Percentiles rank a stretch among this genome's conserved stretches.
Conservation (phyloP, 2,329 filamentous ascomycete genomes). For the Metarhizium anisopliae region DNA sequence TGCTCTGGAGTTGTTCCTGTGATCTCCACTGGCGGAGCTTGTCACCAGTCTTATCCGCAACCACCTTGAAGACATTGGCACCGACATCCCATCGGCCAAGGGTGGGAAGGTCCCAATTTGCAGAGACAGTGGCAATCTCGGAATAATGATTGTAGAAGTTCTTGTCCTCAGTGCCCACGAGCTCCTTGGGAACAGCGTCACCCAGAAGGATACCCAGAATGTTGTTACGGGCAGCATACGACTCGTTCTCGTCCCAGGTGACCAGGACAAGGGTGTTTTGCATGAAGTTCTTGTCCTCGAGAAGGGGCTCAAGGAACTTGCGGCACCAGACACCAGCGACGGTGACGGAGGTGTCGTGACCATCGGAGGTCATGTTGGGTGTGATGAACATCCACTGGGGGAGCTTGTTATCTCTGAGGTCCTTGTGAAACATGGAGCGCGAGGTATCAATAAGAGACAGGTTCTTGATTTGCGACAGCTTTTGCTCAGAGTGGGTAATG, state of each 20-base stretch:
- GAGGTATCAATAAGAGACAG: constrained; percentile 37
- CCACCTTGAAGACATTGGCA: constrained; percentile 57
- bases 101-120: constrained; percentile 62
- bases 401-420: constrained; percentile 52
- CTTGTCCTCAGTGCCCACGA: constrained; percentile 58
- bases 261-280: constrained; percentile 66
- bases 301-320: constrained; percentile 59
- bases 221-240: constrained; percentile 57
- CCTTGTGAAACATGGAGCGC: constrained; percentile 50
- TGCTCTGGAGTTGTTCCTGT: constrained; percentile 24
- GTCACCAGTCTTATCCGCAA: constrained; percentile 54
- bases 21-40: constrained; percentile 28
- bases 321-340: constrained; percentile 60
- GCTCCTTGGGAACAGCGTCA: constrained; percentile 57
- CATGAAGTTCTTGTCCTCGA: constrained; percentile 63
- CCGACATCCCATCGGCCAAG: constrained; percentile 65
- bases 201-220: constrained; percentile 66
- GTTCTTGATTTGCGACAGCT: constrained; percentile 66
- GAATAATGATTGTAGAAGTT: constrained; percentile 69
- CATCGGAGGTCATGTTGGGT: constrained; percentile 68
- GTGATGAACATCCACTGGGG: constrained; percentile 68
- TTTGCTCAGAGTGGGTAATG: constrained; percentile 47
- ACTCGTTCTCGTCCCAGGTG: constrained; percentile 73
- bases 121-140: constrained; percentile 54
- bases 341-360: constrained; percentile 64